Conservation (phyloP, 2,329 filamentous ascomycete species). For the Cordyceps pruinosa region DNA sequence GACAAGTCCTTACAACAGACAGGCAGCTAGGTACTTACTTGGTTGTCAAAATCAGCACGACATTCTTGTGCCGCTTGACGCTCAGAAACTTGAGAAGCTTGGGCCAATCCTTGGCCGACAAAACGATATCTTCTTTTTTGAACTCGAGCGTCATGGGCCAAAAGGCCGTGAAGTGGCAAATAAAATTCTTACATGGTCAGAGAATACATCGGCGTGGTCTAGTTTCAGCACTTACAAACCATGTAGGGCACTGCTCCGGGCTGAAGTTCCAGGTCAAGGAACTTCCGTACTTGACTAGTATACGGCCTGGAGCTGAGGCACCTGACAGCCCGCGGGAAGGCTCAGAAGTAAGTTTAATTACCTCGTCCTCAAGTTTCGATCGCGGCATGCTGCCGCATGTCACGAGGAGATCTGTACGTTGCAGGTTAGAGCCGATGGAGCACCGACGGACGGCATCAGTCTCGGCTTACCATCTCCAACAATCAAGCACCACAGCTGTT, state of each 20-base stretch:
- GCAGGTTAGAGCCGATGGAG: background rate
- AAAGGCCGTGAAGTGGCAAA: constrained; percentile 36
- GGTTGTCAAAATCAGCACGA: constrained; percentile 21
- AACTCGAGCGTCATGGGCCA: constrained; percentile 35
- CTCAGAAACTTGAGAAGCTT: constrained; percentile 23
- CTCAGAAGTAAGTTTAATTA: constrained; percentile 25
- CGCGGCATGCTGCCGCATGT: constrained; percentile 35
- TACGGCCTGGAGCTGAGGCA: constrained; percentile 17
- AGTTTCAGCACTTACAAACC: constrained; percentile 32
- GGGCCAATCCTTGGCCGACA: constrained; percentile 24
- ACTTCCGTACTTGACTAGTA: constrained; percentile 30
- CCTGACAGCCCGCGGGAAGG: constrained; percentile 19
- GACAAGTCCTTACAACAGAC: background rate
- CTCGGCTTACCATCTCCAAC: constrained; percentile 37
- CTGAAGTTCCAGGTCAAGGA: constrained; percentile 33
- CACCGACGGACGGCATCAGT: background rate
- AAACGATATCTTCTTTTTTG: constrained; percentile 23
- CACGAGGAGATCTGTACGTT: constrained; percentile 29
- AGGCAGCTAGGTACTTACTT: constrained; percentile 10
- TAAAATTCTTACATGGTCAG: constrained; percentile 25
- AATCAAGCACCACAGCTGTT: constrained; percentile 41
- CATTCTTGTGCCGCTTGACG: constrained; percentile 14
- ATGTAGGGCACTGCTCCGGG: constrained; percentile 34
- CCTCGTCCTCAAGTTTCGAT: constrained; percentile 26
- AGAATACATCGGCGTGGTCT: background rate